phyloP scores from a whole-genome alignment of 305 asterid genomes.

The Fraxinus xanthoxyloides region DNA sequence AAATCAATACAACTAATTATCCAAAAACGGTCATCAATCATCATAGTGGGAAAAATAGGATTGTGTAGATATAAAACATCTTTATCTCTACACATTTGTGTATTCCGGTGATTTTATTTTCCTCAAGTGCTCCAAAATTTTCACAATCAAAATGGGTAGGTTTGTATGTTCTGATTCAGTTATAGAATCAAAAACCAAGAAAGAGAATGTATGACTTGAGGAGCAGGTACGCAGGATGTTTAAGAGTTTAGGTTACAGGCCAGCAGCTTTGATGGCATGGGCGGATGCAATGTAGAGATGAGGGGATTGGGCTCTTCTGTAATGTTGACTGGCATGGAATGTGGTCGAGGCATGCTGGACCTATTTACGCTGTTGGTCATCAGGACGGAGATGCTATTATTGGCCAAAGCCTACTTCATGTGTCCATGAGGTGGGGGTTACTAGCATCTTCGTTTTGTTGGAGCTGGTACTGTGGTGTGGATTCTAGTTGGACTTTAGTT shows the following conservation, averaged over 20 bases:
- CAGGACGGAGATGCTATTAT: background rate
- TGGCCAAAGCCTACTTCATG: background rate
- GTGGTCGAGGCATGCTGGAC: background rate
- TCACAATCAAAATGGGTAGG: background rate
- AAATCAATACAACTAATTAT: background rate
- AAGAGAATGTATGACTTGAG: background rate
- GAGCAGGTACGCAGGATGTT: background rate
- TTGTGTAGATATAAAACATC: background rate
- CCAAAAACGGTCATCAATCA: background rate
- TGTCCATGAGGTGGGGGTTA: background rate
- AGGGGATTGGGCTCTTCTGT: background rate
- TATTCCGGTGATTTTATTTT: background rate
- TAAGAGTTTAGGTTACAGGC: background rate
- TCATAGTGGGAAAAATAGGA: background rate
- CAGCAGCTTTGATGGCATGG: background rate
- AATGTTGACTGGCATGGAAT: background rate
- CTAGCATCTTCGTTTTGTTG: background rate
- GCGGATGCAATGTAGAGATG: background rate
- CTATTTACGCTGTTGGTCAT: background rate
- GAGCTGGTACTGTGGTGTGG: background rate
- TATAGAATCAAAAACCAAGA: background rate
- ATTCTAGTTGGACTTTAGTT: background rate
- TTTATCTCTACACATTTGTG: background rate
- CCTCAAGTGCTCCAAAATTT: background rate
- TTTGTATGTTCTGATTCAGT: background rate